These are phyloP conservation scores for Rosa lucieae DNA, from an alignment of 306 rosid genomes.

Conservation along the genomic window DNA sequence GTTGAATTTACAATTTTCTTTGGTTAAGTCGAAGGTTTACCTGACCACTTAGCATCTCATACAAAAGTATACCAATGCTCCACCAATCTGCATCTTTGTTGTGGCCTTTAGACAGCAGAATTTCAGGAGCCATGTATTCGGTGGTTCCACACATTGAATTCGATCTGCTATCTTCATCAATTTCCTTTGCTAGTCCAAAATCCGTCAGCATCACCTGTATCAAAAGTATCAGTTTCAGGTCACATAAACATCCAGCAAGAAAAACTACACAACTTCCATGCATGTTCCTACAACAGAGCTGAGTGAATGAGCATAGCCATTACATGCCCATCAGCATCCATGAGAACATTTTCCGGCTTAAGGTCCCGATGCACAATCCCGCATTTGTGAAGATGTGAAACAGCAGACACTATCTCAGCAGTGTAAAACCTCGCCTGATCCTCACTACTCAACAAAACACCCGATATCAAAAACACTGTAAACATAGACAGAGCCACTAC, in stretches of 20 bases:
- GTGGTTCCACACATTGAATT: conserved; percentile 96
- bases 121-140: conserved; percentile 97
- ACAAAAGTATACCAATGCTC: conserved; percentile 89
- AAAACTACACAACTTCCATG: conserved; percentile 15
- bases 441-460: conserved; percentile 71
- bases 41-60: conserved; percentile 93
- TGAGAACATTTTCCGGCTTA: conserved; percentile 92
- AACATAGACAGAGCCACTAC: neutral
- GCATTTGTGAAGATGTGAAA: conserved; percentile 81
- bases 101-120: conserved; percentile 78
- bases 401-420: conserved; percentile 94
- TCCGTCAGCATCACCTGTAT: conserved; percentile 88
- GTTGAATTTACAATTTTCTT: neutral
- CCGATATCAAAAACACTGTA: conserved; percentile 25
- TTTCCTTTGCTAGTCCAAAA: conserved; percentile 93
- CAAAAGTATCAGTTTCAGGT: conserved; percentile 18
- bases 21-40: conserved; percentile 33
- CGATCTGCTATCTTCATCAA: conserved; percentile 77
- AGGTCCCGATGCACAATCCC: conserved; percentile 97
- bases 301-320: conserved; percentile 32
- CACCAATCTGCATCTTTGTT: conserved; percentile 99
- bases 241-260: neutral
- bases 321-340: conserved; percentile 95
- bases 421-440: conserved; percentile 93
- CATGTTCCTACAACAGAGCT: conserved; percentile 28